Evolutionary conservation across 768 basidiomycete species (phyloP).

Genomic region (Inosperma sp.): DNA sequence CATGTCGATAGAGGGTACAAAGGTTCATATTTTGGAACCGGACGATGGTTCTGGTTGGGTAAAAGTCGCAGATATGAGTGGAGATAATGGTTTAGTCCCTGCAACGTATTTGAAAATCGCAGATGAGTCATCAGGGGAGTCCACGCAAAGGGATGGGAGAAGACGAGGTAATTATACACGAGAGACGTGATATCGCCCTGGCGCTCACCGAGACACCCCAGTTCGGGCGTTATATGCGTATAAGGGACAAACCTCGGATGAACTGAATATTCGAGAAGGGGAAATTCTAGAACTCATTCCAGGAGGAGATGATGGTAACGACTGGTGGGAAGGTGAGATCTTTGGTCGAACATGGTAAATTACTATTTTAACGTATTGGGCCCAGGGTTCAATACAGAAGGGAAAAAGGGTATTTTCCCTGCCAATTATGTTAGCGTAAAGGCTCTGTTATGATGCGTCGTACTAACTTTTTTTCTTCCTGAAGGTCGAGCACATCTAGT

Average conservation of each 20-base stretch:
- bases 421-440: slow-evolving; percentile 73
- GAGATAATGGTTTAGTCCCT: slow-evolving; percentile 72
- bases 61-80: slow-evolving; percentile 58
- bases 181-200: background rate
- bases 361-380: slow-evolving; percentile 14
- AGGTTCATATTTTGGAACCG: slow-evolving; percentile 65
- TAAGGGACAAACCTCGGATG: slow-evolving; percentile 65
- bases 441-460: background rate
- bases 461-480: slow-evolving; percentile 9
- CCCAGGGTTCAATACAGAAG: slow-evolving; percentile 54
- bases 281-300: slow-evolving; percentile 56
- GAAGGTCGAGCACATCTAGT: slow-evolving; percentile 49
- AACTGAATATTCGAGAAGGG: slow-evolving; percentile 58
- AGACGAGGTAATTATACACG: slow-evolving; percentile 44
- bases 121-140: slow-evolving; percentile 22
- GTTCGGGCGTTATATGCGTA: slow-evolving; percentile 85
- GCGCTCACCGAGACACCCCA: slow-evolving; percentile 25
- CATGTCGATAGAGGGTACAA: slow-evolving; percentile 48
- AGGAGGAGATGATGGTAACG: slow-evolving; percentile 67
- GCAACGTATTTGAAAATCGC: slow-evolving; percentile 63
- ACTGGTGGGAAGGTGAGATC: slow-evolving; percentile 80
- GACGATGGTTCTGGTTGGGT: slow-evolving; percentile 89
- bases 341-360: slow-evolving; percentile 4
- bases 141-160: slow-evolving; percentile 36
- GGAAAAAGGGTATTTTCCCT: slow-evolving; percentile 77